Conservation (phyloP, 306 rosid species). For the Acmispon strigosus region DNA sequence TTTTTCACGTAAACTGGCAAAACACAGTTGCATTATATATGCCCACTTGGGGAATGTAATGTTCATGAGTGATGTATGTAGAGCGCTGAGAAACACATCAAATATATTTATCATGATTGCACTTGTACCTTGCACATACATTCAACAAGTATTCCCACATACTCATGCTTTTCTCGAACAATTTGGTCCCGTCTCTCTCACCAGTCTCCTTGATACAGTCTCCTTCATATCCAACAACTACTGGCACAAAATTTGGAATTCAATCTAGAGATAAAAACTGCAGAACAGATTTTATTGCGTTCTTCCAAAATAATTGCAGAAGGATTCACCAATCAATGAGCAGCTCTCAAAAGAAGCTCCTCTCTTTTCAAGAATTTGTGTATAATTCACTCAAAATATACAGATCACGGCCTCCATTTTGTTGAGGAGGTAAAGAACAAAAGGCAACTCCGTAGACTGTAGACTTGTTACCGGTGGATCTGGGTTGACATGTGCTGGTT, state of each 20-base stretch:
- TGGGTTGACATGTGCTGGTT: conserved; percentile 45
- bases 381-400: conserved; percentile 57
- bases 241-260: conserved; percentile 26
- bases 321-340: conserved; percentile 33
- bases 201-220: conserved; percentile 19
- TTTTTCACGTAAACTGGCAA: not conserved
- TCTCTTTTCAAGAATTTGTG: conserved; percentile 37
- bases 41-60: not conserved
- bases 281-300: conserved; percentile 29
- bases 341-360: conserved; percentile 33
- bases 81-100: conserved; percentile 14
- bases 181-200: conserved; percentile 1
- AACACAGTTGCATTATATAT: not conserved
- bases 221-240: conserved; percentile 29
- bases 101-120: conserved; percentile 11
- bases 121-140: conserved; percentile 19
- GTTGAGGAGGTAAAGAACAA: conserved; percentile 29
- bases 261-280: conserved; percentile 19
- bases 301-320: conserved; percentile 40
- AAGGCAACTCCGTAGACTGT: conserved; percentile 22
- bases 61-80: not conserved
- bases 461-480: not conserved
- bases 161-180: conserved; percentile 15
- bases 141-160: conserved; percentile 11
- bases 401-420: conserved; percentile 45